These are phyloP conservation scores for Suillus discolor DNA, from an alignment of 768 basidiomycete genomes.

Conservation along the genomic window DNA sequence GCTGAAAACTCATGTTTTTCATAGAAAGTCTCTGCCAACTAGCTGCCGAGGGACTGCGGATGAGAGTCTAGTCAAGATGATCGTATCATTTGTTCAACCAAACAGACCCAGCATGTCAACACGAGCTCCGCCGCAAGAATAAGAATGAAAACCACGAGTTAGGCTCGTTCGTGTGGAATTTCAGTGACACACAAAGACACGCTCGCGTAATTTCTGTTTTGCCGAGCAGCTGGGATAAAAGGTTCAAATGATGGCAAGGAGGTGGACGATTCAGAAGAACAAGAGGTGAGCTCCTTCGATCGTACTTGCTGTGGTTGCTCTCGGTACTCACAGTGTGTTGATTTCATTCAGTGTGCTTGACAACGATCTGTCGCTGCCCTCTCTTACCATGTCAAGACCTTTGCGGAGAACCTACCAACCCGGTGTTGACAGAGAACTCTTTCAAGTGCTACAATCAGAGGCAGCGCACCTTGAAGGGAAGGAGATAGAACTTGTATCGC, in stretches of 20 bases:
- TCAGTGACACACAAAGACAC: background rate
- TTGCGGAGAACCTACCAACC: background rate
- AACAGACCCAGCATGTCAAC: background rate
- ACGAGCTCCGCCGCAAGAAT: background rate
- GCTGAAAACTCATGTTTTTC: background rate
- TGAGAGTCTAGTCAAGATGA: background rate
- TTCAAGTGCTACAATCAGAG: background rate
- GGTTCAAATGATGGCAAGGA: background rate
- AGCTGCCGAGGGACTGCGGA: background rate
- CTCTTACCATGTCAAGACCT: background rate
- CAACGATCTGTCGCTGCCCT: background rate
- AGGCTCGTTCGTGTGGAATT: background rate
- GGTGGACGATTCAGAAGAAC: background rate
- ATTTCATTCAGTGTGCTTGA: background rate
- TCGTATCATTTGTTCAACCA: no score
- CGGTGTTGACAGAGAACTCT: background rate
- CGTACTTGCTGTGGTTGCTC: background rate
- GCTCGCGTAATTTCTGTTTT: background rate
- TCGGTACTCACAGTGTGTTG: background rate
- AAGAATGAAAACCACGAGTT: background rate
- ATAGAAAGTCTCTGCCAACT: background rate
- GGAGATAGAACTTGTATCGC: background rate
- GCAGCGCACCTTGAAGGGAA: background rate
- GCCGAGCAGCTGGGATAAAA: slow-evolving; percentile 6
- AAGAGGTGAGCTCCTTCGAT: background rate